Base-by-base conservation (phyloP, 2,329 filamentous ascomycete species). In the Penicillium sp. region DNA sequence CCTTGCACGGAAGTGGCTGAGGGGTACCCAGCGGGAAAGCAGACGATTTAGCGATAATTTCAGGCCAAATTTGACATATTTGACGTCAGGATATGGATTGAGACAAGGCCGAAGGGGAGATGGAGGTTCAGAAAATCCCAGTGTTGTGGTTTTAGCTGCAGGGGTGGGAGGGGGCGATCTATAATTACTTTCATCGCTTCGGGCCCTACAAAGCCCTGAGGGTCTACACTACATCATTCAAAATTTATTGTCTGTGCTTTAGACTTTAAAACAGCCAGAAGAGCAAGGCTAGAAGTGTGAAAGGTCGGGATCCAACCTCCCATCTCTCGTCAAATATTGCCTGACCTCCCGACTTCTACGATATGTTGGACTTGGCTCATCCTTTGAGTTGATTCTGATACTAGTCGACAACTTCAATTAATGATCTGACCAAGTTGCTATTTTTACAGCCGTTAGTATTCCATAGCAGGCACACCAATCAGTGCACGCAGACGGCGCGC, bases 81-180 rank as follows among this genome's bases (percentile, higher is more conserved):
- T 46, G 49, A 43, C 29, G 43, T 51, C 43, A 40, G 47, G 49
- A 34, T 38, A 54, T 52, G 43, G 36, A 47, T 43, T 43, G 51
- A 51, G 51, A 45, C 46, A 47, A 56, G 27, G 38, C 47, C 44
- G 36, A 48, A 49, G 45, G 34, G 16, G 36, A 50, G 56, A 53
- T 43, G 55, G 59, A 59, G 48, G 55, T 61, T 60, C 52, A 54
- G 52, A 59, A 54, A 56, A 65, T 60, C 59, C 67, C 67, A 60
- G 62, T 60, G 60, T 49, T 64, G 62, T 69, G 67, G 69, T 67
- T 69, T 67, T 68, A 63, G 62, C 63, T 69, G 63, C 66, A 70
- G 67, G 63, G 63, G 57, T 58, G 62, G 54, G 46, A 53, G 54
- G 55, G 47, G 47, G 42, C 48, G 58, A 65, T 66, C 66, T 67